Evolutionary conservation across 768 basidiomycete species (phyloP).

Genomic region (Coprinopsis marcescibilis): DNA sequence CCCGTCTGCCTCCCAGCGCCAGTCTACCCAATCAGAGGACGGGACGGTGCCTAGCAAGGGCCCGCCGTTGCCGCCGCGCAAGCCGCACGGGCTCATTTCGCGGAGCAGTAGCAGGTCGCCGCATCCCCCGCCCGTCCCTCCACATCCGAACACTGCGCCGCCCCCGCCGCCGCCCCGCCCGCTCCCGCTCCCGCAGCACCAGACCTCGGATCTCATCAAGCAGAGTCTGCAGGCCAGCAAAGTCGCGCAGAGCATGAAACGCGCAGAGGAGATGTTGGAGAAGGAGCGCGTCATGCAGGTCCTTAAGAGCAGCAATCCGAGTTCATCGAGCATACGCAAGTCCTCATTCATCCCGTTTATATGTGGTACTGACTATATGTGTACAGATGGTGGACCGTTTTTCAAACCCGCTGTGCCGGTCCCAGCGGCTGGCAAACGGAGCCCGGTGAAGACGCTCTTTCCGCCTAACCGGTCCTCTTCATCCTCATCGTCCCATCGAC

Average conservation of each 20-base stretch:
- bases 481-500: too few relatives aligned
- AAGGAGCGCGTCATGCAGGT: conserved; percentile 67
- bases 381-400: background rate
- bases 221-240: conserved; percentile 72
- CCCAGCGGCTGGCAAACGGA: too few relatives aligned
- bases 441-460: too few relatives aligned
- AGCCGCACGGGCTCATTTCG: too few relatives aligned
- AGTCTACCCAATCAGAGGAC: too few relatives aligned
- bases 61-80: too few relatives aligned
- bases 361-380: background rate
- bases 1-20: background rate
- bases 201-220: conserved; percentile 58
- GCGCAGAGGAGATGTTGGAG: conserved; percentile 61
- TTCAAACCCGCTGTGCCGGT: too few relatives aligned
- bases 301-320: conserved; percentile 53
- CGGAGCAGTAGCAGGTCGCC: background rate
- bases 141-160: too few relatives aligned
- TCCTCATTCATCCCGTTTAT: background rate
- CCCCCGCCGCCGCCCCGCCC: too few relatives aligned
- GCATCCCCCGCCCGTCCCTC: background rate
- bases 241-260: conserved; percentile 63
- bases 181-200: too few relatives aligned
- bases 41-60: too few relatives aligned
- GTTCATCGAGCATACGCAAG: conserved; percentile 25
- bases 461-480: too few relatives aligned